Percentiles rank a stretch among this genome's conserved stretches.
Evolutionary conservation across 371 early-diverging fungal genomes (phyloP).

Genomic region (Apophysomyces trapeziformis): DNA sequence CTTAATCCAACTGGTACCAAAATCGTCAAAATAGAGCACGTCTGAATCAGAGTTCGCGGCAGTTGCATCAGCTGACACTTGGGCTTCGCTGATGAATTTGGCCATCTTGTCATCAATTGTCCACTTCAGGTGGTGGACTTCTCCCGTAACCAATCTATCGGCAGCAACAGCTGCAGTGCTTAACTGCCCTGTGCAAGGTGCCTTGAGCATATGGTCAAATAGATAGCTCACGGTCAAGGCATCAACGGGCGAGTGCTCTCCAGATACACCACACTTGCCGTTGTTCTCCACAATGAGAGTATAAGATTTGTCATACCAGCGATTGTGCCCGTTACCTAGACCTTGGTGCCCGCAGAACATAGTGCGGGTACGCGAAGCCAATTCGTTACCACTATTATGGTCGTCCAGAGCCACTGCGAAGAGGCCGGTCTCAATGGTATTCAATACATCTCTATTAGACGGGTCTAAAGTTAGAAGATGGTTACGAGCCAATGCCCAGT

Average conservation of each 20-base stretch:
- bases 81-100: conserved; percentile 58
- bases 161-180: background rate
- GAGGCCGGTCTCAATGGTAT: conserved; percentile 66
- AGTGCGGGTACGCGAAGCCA: conserved; percentile 45
- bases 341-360: conserved; percentile 40
- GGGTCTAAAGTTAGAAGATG: conserved; percentile 60
- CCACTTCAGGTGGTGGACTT: conserved; percentile 54
- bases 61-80: conserved; percentile 49
- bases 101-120: conserved; percentile 49
- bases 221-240: conserved; percentile 73
- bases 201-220: conserved; percentile 62
- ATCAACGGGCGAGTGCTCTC: conserved; percentile 86
- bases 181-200: conserved; percentile 33
- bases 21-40: conserved; percentile 63
- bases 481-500: conserved; percentile 74
- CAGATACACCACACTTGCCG: conserved; percentile 74
- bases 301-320: conserved; percentile 88
- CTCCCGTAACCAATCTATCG: conserved; percentile 17
- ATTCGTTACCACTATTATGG: conserved; percentile 37
- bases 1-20: conserved; percentile 61
- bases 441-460: conserved; percentile 52
- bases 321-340: conserved; percentile 67
- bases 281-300: conserved; percentile 69
- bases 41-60: conserved; percentile 68
- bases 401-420: conserved; percentile 85